Percentiles rank a stretch among this genome's conserved stretches.
Evolutionary conservation across 1,284 basidiomycete genomes (phyloP).

Genomic region (Sphaerobolus stellatus): DNA sequence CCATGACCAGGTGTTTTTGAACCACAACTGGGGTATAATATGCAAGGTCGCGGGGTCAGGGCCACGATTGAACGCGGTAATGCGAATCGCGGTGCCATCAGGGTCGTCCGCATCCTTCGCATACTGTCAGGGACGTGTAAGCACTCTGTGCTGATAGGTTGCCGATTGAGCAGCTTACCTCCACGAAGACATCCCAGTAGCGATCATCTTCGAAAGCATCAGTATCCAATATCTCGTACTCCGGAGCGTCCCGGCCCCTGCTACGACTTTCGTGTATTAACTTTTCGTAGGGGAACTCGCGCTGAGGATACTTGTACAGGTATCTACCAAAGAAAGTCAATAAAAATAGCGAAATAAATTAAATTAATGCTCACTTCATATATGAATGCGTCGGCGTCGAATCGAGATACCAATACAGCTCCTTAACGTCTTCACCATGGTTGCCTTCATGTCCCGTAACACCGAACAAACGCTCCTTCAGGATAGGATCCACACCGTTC

Average conservation of each 20-base stretch:
- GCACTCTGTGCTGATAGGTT: conserved; percentile 22
- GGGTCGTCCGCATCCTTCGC: conserved; percentile 95
- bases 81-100: conserved; percentile 87
- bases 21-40: conserved; percentile 94
- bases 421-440: conserved; percentile 98
- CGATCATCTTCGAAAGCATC: conserved; percentile 89
- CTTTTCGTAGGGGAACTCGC: conserved; percentile 89
- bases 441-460: conserved; percentile 96
- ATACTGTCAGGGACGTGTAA: conserved; percentile 57
- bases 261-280: conserved; percentile 84
- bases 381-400: conserved; percentile 98
- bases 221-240: conserved; percentile 93
- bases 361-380: conserved; percentile 67
- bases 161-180: conserved; percentile 52
- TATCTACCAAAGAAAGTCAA: conserved; percentile 39
- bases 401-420: conserved; percentile 97
- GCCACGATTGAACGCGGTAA: conserved; percentile 95
- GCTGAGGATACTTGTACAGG: conserved; percentile 97
- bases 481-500: conserved; percentile 93
- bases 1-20: conserved; percentile 99
- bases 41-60: conserved; percentile 95
- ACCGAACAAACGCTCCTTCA: conserved; percentile 95
- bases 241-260: conserved; percentile 81
- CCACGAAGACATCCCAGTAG: conserved; percentile 98
- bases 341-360: not conserved